Conservation (phyloP, 2,329 filamentous ascomycete genomes). For the Ilyonectria sp. region DNA sequence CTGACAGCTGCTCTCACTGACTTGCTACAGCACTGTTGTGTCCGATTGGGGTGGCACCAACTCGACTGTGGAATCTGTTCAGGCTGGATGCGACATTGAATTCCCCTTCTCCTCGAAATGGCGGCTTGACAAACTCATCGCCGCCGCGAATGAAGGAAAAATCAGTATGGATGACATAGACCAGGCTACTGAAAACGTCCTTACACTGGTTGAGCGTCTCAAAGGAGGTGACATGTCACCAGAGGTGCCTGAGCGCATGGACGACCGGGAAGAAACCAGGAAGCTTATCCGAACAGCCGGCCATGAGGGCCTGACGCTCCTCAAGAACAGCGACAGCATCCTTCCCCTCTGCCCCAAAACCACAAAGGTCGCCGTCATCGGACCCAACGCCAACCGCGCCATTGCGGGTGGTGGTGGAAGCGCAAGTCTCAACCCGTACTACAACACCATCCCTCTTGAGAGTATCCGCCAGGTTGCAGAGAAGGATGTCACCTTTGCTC, state of each 20-base stretch:
- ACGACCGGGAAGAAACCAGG: conserved; percentile 71
- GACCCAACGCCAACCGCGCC: conserved; percentile 76
- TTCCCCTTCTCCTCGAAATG: conserved; percentile 71
- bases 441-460: conserved; percentile 73
- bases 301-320: conserved; percentile 73
- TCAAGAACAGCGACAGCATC: conserved; percentile 74
- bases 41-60: conserved; percentile 74
- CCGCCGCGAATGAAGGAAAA: conserved; percentile 64
- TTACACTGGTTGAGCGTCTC: conserved; percentile 73
- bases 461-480: conserved; percentile 71
- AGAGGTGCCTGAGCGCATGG: conserved; percentile 71
- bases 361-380: conserved; percentile 75
- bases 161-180: conserved; percentile 67
- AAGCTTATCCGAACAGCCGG: conserved; percentile 73
- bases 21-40: conserved; percentile 63
- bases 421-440: conserved; percentile 78
- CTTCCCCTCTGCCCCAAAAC: conserved; percentile 70
- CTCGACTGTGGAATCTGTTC: conserved; percentile 69
- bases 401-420: conserved; percentile 79
- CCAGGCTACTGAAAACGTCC: conserved; percentile 71
- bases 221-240: conserved; percentile 71
- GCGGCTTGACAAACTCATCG: conserved; percentile 70
- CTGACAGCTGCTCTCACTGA: conserved; percentile 22
- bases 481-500: conserved; percentile 70
- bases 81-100: conserved; percentile 71